Evolutionary conservation across 2,329 filamentous ascomycete species (phyloP), one percentile per base, ranked within the genome.

Genomic region (Microdochium paspali): DNA sequence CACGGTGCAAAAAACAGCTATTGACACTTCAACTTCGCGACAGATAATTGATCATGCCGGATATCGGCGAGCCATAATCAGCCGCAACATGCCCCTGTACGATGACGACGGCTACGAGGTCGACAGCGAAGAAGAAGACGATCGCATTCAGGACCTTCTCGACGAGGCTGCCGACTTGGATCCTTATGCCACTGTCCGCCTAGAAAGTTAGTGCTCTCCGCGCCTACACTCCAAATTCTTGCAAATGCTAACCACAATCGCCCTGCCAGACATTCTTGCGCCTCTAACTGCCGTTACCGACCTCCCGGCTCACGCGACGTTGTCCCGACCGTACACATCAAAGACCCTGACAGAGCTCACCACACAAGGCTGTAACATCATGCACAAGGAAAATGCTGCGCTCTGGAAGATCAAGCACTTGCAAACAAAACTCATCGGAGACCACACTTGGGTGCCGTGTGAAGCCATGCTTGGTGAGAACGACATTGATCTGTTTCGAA

Each of bases 61-160:
- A 50, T 84, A 85, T 59, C 72, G 76, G 49, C 77, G 88, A 60
- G 74, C 81, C 47, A 87, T 90, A 54, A 81, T 94, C 53, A 80
- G 80, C 62, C 79, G 78, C 54, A 91, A 90, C 56, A 84, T 85
- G 4, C 77, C 79, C 10, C 71, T 87, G 44, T 71, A 87, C 54
- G 87, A 91, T 65, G 81, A 87, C 43, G 86, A 91, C 56, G 87
- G 87, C 52, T 89, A 86, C 60, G 81, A 87, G 52, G 70, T 89
- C 47, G 83, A 88, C 39, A 84, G 80, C 60, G 81, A 84, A 51
- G 84, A 88, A 50, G 82, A 86, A 48, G 79, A 82, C 50, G 79
- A 83, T 39, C 76, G 74, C 48, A 63, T 80, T 21, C 74, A 76
- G 52, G 78, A 83, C 44, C 82, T 81, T 39, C 69, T 78, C 44